phyloP scores from a whole-genome alignment of 2,329 filamentous ascomycete species.

The Ceratocystis lukuohia region DNA sequence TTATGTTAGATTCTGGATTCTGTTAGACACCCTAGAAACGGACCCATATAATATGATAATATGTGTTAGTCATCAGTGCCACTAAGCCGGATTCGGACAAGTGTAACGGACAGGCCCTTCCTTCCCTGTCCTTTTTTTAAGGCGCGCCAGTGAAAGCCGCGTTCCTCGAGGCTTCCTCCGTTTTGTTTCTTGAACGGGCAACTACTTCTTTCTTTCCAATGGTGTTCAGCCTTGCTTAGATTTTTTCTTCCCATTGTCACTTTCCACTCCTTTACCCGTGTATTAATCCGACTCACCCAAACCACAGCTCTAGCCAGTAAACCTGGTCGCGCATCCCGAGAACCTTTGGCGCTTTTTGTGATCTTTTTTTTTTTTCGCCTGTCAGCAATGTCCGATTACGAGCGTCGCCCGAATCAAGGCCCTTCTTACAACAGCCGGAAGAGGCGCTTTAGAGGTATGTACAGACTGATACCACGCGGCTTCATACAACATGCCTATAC shows the following conservation, averaged over 20 bases:
- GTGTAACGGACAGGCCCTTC: background rate
- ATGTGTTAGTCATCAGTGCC: background rate
- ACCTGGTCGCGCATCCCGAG: background rate
- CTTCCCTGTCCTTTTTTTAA: constrained; percentile 6
- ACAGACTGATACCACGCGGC: background rate
- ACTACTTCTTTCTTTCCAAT: constrained; percentile 11
- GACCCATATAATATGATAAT: background rate
- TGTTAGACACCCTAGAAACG: background rate
- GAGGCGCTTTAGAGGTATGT: constrained; percentile 61
- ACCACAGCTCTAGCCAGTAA: background rate
- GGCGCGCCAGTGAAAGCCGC: constrained; percentile 8
- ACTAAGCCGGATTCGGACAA: constrained; percentile 13
- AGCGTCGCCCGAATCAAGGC: constrained; percentile 38
- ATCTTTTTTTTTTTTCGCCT: background rate
- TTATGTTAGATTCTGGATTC: background rate
- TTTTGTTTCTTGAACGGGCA: constrained; percentile 6
- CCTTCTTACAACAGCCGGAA: constrained; percentile 49
- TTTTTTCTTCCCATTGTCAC: background rate
- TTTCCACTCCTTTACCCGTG: background rate
- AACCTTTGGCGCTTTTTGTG: background rate
- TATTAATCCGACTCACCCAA: background rate
- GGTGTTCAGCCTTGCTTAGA: constrained; percentile 19
- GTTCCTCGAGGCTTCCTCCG: constrained; percentile 11
- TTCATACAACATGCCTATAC: too few species aligned
- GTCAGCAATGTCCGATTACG: constrained; percentile 41